phyloP scores from a whole-genome alignment of 1,284 basidiomycete genomes.

The Salmacisia buchloeana region DNA sequence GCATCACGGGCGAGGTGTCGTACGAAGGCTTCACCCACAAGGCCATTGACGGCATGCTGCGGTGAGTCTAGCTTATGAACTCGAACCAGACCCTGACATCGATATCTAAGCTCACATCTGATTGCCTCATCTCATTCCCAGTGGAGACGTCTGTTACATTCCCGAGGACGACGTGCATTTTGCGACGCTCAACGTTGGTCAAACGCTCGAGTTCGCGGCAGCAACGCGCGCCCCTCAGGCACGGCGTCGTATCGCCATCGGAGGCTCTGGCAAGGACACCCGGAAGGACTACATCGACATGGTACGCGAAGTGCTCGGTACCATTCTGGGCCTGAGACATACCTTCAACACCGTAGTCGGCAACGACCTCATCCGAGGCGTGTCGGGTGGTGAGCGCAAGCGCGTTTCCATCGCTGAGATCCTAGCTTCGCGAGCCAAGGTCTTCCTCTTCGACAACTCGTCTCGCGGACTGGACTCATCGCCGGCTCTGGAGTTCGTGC shows the following conservation, averaged over 20 bases:
- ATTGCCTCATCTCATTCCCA: not conserved
- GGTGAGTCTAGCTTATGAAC: conserved; percentile 34
- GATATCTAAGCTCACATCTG: not conserved
- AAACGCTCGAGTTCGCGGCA: conserved; percentile 39
- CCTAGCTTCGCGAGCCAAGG: conserved; percentile 50
- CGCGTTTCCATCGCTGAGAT: conserved; percentile 38
- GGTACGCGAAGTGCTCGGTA: conserved; percentile 33
- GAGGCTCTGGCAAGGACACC: conserved; percentile 10
- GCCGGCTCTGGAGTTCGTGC: conserved; percentile 41
- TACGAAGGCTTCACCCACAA: conserved; percentile 38
- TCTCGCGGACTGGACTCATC: conserved; percentile 39
- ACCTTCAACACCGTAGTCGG: conserved; percentile 51
- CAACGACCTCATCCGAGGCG: conserved; percentile 35
- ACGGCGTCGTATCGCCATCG: conserved; percentile 17
- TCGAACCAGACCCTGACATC: conserved; percentile 5
- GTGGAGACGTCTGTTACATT: conserved; percentile 3
- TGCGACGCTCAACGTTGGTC: conserved; percentile 29
- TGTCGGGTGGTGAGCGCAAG: conserved; percentile 54
- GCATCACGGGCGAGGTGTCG: conserved; percentile 27
- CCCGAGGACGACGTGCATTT: conserved; percentile 18
- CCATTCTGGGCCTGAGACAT: conserved; percentile 37
- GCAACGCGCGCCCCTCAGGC: conserved; percentile 36
- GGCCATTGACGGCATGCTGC: conserved; percentile 28
- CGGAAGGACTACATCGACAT: conserved; percentile 20
- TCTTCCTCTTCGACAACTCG: conserved; percentile 39